Conservation (phyloP, 2,329 filamentous ascomycete genomes). For the Fusarium proliferatum region DNA sequence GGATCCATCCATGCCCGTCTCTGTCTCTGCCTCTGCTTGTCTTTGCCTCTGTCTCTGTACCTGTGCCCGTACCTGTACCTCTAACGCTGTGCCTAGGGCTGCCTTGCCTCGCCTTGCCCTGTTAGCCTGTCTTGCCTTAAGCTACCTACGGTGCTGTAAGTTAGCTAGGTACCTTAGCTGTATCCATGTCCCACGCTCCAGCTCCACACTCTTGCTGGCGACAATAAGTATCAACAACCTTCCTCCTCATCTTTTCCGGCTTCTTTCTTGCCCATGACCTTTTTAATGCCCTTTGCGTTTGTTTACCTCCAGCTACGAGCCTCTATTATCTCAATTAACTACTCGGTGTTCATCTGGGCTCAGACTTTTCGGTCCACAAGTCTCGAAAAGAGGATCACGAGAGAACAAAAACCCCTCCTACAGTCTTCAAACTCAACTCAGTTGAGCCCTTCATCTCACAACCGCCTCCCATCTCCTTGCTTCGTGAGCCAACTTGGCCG, state of each 20-base stretch:
- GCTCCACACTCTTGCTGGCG: constrained; percentile 45
- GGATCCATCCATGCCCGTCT: constrained; percentile 25
- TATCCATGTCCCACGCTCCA: constrained; percentile 38
- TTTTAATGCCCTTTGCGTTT: constrained; percentile 24
- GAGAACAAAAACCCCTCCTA: constrained; percentile 37
- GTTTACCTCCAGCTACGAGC: constrained; percentile 4
- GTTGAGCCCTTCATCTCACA: constrained; percentile 32
- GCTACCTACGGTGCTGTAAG: constrained; percentile 13
- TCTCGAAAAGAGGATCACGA: constrained; percentile 1
- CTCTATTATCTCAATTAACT: neutral
- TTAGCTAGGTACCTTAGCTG: constrained; percentile 15
- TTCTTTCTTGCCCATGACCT: constrained; percentile 36
- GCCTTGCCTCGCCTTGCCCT: constrained; percentile 3
- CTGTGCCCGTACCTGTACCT: constrained; percentile 19
- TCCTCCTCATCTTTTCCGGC: constrained; percentile 43
- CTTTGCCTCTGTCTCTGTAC: neutral
- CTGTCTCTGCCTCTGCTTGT: neutral
- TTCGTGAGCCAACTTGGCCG: constrained; percentile 2
- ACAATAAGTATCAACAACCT: constrained; percentile 47
- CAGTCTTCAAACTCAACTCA: constrained; percentile 23
- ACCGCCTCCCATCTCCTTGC: constrained; percentile 13
- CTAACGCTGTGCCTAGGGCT: constrained; percentile 24
- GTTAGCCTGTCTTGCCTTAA: constrained; percentile 7
- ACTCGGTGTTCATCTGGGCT: neutral
- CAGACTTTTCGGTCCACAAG: constrained; percentile 3